phyloP scores from a whole-genome alignment of 768 basidiomycete species.

The Cyclocybe aegerita region DNA sequence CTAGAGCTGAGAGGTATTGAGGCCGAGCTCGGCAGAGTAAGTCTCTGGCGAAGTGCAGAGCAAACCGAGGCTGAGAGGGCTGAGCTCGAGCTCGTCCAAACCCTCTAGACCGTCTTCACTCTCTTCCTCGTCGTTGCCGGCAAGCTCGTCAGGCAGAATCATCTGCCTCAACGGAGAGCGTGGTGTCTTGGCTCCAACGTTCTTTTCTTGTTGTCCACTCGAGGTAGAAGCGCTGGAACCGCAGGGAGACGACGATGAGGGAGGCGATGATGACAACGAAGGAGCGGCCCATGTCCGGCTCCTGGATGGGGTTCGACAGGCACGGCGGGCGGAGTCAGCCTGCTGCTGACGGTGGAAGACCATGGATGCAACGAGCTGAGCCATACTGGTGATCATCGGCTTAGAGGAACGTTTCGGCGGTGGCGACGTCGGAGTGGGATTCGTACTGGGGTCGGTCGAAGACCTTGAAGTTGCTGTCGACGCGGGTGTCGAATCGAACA shows the following conservation, averaged over 20 bases:
- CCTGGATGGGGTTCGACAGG: slow-evolving; percentile 6
- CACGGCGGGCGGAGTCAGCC: neutral
- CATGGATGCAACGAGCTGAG: slow-evolving; percentile 40
- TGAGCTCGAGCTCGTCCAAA: too few relatives aligned
- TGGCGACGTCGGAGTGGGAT: slow-evolving; percentile 1
- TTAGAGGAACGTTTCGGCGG: slow-evolving; percentile 10
- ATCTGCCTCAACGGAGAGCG: slow-evolving; percentile 21
- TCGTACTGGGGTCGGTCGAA: neutral
- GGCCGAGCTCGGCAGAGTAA: too few relatives aligned
- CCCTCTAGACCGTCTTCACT: neutral
- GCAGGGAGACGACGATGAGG: neutral
- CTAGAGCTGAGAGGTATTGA: too few relatives aligned
- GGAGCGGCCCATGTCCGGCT: slow-evolving; percentile 7
- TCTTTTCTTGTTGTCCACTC: neutral
- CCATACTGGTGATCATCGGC: slow-evolving; percentile 30
- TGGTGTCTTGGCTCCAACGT: slow-evolving; percentile 10
- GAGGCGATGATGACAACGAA: neutral
- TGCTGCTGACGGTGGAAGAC: slow-evolving; percentile 30
- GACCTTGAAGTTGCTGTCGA: neutral
- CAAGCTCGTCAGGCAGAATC: slow-evolving; percentile 14
- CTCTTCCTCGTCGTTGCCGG: slow-evolving; percentile 3
- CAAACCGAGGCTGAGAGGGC: too few relatives aligned
- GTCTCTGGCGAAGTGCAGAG: too few relatives aligned
- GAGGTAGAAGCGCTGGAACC: neutral
- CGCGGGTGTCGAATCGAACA: neutral